Evolutionary conservation across 441 rosid species (phyloP).

Genomic region (Populus hybrid): DNA sequence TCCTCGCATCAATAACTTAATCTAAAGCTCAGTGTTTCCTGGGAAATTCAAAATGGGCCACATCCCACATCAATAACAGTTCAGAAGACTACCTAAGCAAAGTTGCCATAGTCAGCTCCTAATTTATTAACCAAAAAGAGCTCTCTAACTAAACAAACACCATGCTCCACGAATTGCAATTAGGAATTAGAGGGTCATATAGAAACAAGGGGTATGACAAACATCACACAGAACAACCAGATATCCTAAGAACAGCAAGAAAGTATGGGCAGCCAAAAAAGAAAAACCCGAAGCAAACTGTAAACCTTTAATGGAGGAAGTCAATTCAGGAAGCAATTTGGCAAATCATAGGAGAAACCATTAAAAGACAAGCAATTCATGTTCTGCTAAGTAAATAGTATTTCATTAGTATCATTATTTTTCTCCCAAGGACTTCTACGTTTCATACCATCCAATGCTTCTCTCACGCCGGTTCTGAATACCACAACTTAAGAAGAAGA

Average conservation of each 20-base stretch:
- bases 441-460: neutral
- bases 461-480: neutral
- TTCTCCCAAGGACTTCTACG: neutral
- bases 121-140: neutral
- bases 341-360: neutral
- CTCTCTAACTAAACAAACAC: neutral
- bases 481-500: neutral
- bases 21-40: neutral
- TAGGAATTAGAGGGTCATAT: neutral
- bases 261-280: neutral
- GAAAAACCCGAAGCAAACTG: neutral
- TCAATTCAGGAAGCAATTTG: neutral
- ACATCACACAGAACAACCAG: neutral
- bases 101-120: neutral
- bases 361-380: neutral
- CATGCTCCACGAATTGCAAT: neutral
- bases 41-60: neutral
- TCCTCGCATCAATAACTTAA: neutral
- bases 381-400: neutral
- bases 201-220: neutral
- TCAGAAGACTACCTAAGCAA: neutral
- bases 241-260: neutral
- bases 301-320: neutral
- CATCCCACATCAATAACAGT: neutral
- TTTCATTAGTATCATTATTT: neutral